Conservation (phyloP, 164 flowering plant genomes). For the Annona cherimola region DNA sequence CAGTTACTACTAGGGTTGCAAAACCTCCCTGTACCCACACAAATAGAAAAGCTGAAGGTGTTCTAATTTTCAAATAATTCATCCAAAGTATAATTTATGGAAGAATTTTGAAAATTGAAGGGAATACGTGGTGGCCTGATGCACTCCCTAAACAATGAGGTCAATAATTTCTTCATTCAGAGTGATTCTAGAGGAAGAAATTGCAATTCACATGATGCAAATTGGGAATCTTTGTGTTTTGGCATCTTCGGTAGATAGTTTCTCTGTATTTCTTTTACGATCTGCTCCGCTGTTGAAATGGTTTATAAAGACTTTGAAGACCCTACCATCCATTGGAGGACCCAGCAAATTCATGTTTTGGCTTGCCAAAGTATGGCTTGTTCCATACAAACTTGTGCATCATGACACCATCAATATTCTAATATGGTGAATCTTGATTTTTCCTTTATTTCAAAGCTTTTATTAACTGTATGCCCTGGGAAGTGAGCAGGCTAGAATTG, state of each 20-base stretch:
- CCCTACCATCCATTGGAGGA: background rate
- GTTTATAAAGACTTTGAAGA: background rate
- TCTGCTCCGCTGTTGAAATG: background rate
- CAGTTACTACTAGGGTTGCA: constrained; percentile 83
- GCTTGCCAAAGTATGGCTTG: background rate
- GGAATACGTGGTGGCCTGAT: background rate
- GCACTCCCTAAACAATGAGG: background rate
- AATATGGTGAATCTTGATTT: background rate
- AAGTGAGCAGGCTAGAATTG: constrained; percentile 63
- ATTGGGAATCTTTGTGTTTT: background rate
- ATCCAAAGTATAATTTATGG: background rate
- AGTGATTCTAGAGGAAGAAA: background rate
- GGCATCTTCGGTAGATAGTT: background rate
- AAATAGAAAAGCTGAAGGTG: constrained; percentile 91
- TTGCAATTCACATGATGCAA: background rate
- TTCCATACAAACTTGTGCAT: background rate
- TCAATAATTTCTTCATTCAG: background rate
- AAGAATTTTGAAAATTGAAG: too few species aligned
- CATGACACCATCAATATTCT: too few species aligned
- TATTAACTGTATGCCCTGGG: constrained; percentile 5
- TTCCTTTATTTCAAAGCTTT: background rate
- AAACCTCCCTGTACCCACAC: constrained; percentile 56
- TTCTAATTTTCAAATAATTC: background rate
- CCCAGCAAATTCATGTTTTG: background rate
- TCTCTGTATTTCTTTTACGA: background rate